phyloP scores from a whole-genome alignment of 2,329 filamentous ascomycete species.

The Gremmenia infestans region DNA sequence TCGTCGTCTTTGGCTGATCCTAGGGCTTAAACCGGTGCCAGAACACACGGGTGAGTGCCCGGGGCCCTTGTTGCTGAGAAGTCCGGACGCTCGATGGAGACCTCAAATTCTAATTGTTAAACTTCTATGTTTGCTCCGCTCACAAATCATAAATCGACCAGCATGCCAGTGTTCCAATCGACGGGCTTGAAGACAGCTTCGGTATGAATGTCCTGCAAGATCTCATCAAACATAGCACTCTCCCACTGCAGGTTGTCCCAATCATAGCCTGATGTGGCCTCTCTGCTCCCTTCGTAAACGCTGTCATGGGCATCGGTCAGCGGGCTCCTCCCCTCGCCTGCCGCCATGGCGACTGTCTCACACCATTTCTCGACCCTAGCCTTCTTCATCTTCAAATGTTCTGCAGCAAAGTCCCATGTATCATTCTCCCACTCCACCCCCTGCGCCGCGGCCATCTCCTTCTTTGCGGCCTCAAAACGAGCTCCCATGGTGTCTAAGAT shows the following conservation, averaged over 20 bases:
- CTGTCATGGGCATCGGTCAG: conserved; percentile 2
- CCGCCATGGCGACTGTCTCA: conserved; percentile 36
- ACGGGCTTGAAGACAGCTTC: neutral
- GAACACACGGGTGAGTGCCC: too few relatives aligned
- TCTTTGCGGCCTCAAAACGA: conserved; percentile 41
- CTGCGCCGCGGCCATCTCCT: conserved; percentile 31
- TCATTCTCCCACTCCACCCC: conserved; percentile 36
- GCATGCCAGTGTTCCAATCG: neutral
- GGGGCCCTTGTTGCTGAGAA: too few relatives aligned
- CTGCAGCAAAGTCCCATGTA: conserved; percentile 44
- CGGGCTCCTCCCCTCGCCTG: conserved; percentile 28
- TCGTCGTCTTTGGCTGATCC: too few relatives aligned
- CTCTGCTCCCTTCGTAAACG: conserved; percentile 8
- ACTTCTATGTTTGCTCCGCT: too few relatives aligned
- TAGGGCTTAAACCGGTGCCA: too few relatives aligned
- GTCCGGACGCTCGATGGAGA: too few relatives aligned
- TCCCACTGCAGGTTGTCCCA: conserved; percentile 1
- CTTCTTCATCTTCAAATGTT: conserved; percentile 43
- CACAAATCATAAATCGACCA: neutral
- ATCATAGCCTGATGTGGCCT: conserved; percentile 2
- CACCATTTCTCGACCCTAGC: conserved; percentile 44
- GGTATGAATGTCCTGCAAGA: conserved; percentile 1
- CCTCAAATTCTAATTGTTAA: too few relatives aligned
- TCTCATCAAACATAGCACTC: conserved; percentile 1
- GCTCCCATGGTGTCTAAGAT: conserved; percentile 39